phyloP scores from a whole-genome alignment of 2,329 filamentous ascomycete species.

The Chaetomium globosum region DNA sequence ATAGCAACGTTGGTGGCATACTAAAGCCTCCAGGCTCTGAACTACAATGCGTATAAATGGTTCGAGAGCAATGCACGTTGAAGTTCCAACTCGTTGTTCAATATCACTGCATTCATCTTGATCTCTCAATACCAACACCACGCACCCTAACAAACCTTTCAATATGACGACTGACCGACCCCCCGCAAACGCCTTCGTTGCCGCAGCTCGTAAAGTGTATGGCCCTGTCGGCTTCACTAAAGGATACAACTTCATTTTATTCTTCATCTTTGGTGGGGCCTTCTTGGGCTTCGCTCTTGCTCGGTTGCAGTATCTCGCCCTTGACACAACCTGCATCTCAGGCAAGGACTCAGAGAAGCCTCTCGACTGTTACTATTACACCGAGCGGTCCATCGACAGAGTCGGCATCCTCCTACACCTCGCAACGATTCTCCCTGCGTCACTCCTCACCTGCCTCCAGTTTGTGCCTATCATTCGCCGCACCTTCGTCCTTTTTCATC shows the following conservation, averaged over 20 bases:
- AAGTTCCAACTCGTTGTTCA: neutral
- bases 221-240: conserved; percentile 57
- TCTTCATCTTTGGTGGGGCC: conserved; percentile 51
- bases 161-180: conserved; percentile 2
- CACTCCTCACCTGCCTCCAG: conserved; percentile 51
- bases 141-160: neutral
- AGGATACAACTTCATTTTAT: conserved; percentile 61
- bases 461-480: conserved; percentile 54
- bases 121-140: neutral
- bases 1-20: neutral
- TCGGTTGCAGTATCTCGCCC: conserved; percentile 51
- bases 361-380: conserved; percentile 48
- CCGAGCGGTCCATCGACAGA: conserved; percentile 36
- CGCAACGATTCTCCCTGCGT: conserved; percentile 49
- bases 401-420: conserved; percentile 53
- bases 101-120: neutral
- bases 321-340: conserved; percentile 44
- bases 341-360: conserved; percentile 21
- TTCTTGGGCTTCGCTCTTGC: conserved; percentile 54
- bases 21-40: neutral
- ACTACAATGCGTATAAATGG: neutral
- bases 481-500: conserved; percentile 56
- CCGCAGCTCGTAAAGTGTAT: conserved; percentile 44
- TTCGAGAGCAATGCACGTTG: neutral
- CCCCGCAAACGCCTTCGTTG: conserved; percentile 9